Evolutionary conservation across 306 rosid genomes (phyloP).

Genomic region (Parietaria judaica): DNA sequence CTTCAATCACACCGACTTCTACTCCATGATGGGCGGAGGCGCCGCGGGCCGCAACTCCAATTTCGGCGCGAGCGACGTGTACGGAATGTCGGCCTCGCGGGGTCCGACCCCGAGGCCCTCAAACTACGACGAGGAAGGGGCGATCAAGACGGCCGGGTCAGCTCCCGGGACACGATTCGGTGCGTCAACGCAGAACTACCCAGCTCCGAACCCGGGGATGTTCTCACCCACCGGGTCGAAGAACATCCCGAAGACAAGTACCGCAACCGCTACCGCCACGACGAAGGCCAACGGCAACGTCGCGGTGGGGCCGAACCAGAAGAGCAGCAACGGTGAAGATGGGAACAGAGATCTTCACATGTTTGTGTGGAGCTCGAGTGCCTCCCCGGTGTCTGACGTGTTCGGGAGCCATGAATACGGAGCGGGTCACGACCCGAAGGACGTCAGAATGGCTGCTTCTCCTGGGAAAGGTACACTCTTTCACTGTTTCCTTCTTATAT

Average conservation of each 20-base stretch:
- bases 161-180: constrained; percentile 20
- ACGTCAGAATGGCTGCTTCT: constrained; percentile 50
- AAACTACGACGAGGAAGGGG: constrained; percentile 57
- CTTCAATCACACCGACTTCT: constrained; percentile 76
- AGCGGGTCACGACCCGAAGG: constrained; percentile 41
- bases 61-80: constrained; percentile 58
- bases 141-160: constrained; percentile 7
- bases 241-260: constrained; percentile 16
- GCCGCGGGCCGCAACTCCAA: constrained; percentile 44
- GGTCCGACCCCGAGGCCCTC: constrained; percentile 75
- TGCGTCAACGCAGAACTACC: constrained; percentile 44
- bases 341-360: constrained; percentile 64
- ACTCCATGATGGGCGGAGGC: constrained; percentile 69
- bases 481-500: neutral
- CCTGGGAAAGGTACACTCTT: constrained; percentile 52
- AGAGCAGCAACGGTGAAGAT: constrained; percentile 45
- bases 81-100: constrained; percentile 58
- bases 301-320: constrained; percentile 1
- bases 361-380: constrained; percentile 90
- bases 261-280: constrained; percentile 10
- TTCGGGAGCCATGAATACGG: constrained; percentile 62
- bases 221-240: constrained; percentile 55
- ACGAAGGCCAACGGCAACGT: constrained; percentile 43
- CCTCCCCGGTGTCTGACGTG: constrained; percentile 77
- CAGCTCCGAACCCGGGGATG: constrained; percentile 78